These are phyloP conservation scores for Stagonosporopsis chrysanthemi DNA, from an alignment of 2,329 filamentous ascomycete genomes.

Conservation along the genomic window DNA sequence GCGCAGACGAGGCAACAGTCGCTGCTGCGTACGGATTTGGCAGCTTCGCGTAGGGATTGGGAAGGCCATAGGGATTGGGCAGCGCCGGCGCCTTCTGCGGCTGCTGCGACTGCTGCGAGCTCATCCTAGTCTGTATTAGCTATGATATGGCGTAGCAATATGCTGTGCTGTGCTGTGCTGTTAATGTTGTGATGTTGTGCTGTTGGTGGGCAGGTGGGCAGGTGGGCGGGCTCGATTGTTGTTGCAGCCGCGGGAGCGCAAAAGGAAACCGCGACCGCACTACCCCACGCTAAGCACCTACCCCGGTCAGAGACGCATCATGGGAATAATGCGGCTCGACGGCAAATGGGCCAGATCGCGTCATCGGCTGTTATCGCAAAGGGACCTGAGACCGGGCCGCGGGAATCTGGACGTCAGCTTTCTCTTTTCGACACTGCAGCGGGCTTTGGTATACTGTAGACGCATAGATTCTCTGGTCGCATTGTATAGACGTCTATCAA, in stretches of 20 bases:
- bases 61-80: constrained; percentile 37
- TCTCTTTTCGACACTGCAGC: constrained; percentile 7
- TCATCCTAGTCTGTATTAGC: constrained; percentile 29
- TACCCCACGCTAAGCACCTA: constrained; percentile 19
- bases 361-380: constrained; percentile 18
- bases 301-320: constrained; percentile 10
- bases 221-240: no score
- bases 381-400: constrained; percentile 6
- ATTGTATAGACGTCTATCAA: constrained; percentile 3
- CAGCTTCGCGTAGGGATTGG: constrained; percentile 39
- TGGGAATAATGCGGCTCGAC: constrained; percentile 11
- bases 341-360: constrained; percentile 15
- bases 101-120: constrained; percentile 33
- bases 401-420: constrained; percentile 1
- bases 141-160: neutral
- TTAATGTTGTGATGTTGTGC: no score
- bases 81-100: constrained; percentile 35
- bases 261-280: constrained; percentile 11
- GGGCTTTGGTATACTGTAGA: constrained; percentile 9
- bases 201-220: neutral
- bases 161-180: neutral
- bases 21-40: constrained; percentile 40
- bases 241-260: constrained; percentile 9
- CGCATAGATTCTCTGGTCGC: constrained; percentile 9
- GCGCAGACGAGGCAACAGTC: constrained; percentile 38